Evolutionary conservation across 257 asterid genomes (phyloP), one percentile per base, ranked within the genome.

Genomic region (Capsicum baccatum): DNA sequence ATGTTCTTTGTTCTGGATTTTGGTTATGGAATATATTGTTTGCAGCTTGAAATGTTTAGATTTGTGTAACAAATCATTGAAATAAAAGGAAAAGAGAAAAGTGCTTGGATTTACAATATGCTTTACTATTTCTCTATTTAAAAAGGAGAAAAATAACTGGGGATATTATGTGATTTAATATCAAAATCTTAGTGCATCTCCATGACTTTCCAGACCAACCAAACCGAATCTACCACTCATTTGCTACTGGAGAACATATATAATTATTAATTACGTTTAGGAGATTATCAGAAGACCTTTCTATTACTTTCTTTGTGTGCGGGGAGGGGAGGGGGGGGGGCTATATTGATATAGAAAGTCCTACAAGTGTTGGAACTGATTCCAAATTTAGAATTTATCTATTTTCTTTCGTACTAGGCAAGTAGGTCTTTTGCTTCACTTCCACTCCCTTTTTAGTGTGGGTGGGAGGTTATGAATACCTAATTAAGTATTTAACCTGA

Each of bases 1-100:
- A 76, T 54, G 48, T 16, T 70, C 9, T 4, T 76, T 54, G 21
- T 76, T 76, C 81, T 76, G 63, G 63, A 76, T 76, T 44, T 71
- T 71, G 79, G 81, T 54, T 52, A 4, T 76, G 81, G 63, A 76
- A 76, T 52, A 26, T 62, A 13, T 13, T 54, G 48, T 52, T 74
- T 74, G 26, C 81, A 13, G 48, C 63, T 50, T 52, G 48, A 26
- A 54, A 26, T 54, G 48, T 54, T 76, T 8, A 74, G 80, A 48
- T 74, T 48, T 6, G 16, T 48, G 60, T 0, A 14, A 50, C 60
- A 48, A 6, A 50, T 74, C 13, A 10, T 59, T 3, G 12, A 48
- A 74, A 74, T 47, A 48, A 21, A 73, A 50, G 59, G n/a, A 8
- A 47, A 48, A 19, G 55, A 74, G 80, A 50, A n/a, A 48, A 21